A percentile compares a stretch with the other conserved stretches of the same genome.
Conservation (phyloP, 1,284 basidiomycete species). For the Pascua sp. region DNA sequence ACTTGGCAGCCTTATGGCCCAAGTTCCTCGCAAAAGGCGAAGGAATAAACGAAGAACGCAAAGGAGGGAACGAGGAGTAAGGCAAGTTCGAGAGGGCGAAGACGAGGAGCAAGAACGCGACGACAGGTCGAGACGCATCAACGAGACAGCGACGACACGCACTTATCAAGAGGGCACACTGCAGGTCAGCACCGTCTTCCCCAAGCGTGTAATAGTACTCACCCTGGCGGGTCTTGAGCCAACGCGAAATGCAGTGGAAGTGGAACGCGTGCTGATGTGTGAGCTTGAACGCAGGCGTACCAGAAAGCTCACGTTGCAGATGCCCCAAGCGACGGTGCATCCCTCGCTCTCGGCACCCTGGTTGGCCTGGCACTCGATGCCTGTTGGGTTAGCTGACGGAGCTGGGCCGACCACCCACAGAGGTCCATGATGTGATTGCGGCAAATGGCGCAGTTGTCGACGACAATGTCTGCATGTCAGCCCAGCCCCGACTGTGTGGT, state of each 20-base stretch:
- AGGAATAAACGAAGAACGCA: too few relatives aligned
- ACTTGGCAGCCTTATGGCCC: too few relatives aligned
- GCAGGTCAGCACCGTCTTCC: slow-evolving; percentile 15
- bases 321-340: slow-evolving; percentile 98
- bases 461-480: slow-evolving; percentile 70
- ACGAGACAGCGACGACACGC: slow-evolving; percentile 29
- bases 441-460: slow-evolving; percentile 94
- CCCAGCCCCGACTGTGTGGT: slow-evolving; percentile 17
- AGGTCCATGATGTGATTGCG: slow-evolving; percentile 98
- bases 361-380: slow-evolving; percentile 99
- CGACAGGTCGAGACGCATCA: too few relatives aligned
- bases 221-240: slow-evolving; percentile 94
- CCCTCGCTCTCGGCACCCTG: slow-evolving; percentile 92
- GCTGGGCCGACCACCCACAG: slow-evolving; percentile 59
- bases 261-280: slow-evolving; percentile 89
- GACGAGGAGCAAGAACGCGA: background rate
- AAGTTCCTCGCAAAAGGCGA: too few relatives aligned
- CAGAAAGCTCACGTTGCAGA: slow-evolving; percentile 73
- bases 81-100: too few relatives aligned
- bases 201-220: slow-evolving; percentile 8
- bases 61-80: too few relatives aligned
- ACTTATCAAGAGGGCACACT: slow-evolving; percentile 97
- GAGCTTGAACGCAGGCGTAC: background rate
- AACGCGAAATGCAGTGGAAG: slow-evolving; percentile 99
- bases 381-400: slow-evolving; percentile 51